phyloP scores from a whole-genome alignment of 2,329 filamentous ascomycete genomes.

The Colletotrichum eleusines region DNA sequence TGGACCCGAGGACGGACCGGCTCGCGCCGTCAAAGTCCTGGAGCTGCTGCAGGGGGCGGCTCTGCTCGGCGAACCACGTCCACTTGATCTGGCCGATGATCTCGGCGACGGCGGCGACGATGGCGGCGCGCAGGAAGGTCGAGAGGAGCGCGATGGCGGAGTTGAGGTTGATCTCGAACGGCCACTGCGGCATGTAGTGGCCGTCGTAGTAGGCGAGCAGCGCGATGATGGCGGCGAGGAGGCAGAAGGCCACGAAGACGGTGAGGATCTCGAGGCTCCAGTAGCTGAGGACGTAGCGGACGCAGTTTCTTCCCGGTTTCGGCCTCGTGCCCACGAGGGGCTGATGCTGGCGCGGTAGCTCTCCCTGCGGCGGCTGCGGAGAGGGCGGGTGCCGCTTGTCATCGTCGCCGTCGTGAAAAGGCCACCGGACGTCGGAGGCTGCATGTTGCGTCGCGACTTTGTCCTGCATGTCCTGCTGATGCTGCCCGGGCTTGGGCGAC shows the following conservation, averaged over 20 bases:
- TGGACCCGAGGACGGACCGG: slow-evolving; percentile 46
- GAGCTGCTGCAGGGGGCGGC: slow-evolving; percentile 47
- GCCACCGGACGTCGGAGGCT: slow-evolving; percentile 7
- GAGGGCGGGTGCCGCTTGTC: slow-evolving; percentile 10
- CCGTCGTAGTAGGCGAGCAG: slow-evolving; percentile 32
- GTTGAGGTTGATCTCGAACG: slow-evolving; percentile 45
- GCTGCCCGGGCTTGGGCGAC: neutral
- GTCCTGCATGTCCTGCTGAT: neutral
- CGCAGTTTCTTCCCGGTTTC: neutral
- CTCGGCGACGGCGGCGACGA: slow-evolving; percentile 47
- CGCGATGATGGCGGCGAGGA: slow-evolving; percentile 28
- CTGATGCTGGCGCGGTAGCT: neutral
- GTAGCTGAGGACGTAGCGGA: slow-evolving; percentile 26
- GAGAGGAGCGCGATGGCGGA: slow-evolving; percentile 43
- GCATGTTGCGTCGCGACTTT: neutral
- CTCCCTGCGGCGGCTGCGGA: neutral
- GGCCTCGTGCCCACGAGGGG: neutral
- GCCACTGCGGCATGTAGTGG: slow-evolving; percentile 43
- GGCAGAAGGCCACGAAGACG: slow-evolving; percentile 9
- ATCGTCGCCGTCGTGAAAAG: slow-evolving; percentile 4
- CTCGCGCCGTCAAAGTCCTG: slow-evolving; percentile 50
- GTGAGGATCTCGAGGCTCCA: slow-evolving; percentile 33
- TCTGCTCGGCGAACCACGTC: slow-evolving; percentile 48
- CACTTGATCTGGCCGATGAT: slow-evolving; percentile 51
- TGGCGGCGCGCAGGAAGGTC: slow-evolving; percentile 42